These are phyloP conservation scores for Verticillium nonalfalfae DNA, from an alignment of 2,329 filamentous ascomycete genomes.

Conservation along the genomic window DNA sequence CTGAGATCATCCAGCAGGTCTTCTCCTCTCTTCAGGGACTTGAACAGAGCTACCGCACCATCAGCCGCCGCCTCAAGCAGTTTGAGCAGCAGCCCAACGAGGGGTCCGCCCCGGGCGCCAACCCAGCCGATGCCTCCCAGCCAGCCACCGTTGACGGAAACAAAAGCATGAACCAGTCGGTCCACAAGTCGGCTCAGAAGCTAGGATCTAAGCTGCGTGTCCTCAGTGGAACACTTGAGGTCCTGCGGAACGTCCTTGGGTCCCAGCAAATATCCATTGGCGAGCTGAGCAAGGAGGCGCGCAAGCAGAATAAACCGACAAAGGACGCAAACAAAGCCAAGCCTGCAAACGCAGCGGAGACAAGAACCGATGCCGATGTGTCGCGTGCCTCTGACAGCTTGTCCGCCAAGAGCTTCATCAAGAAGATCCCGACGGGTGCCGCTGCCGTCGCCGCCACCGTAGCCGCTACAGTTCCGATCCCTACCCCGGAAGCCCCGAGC, in stretches of 20 bases:
- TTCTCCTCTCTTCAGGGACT: constrained; percentile 4
- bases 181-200: background rate
- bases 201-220: constrained; percentile 16
- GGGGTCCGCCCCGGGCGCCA: background rate
- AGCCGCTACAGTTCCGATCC: background rate
- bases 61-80: background rate
- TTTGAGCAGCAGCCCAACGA: background rate
- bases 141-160: background rate
- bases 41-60: constrained; percentile 3
- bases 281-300: constrained; percentile 5
- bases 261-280: constrained; percentile 15
- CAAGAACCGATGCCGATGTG: background rate
- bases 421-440: background rate
- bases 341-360: too few species aligned
- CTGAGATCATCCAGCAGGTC: constrained; percentile 6
- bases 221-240: constrained; percentile 26
- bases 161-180: background rate
- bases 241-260: constrained; percentile 29
- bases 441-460: background rate
- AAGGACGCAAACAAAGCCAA: background rate
- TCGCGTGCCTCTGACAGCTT: constrained; percentile 1
- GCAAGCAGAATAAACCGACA: background rate
- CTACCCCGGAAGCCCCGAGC: background rate
- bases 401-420: background rate
- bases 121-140: background rate